Base-by-base conservation (phyloP, 169 alveolate genomes). In the Plasmodium billcollinsi region DNA sequence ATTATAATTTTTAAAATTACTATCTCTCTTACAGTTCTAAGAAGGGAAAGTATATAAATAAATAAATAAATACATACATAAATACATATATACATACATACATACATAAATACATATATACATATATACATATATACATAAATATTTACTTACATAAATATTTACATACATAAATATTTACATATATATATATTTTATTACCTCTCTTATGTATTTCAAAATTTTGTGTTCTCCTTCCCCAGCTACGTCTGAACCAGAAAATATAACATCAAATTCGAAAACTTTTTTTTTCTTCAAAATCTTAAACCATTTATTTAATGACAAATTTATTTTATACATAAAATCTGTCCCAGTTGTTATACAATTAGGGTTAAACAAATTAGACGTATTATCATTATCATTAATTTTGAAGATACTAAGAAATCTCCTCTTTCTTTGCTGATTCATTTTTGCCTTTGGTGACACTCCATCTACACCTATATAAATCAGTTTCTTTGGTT, bases 221-320 rank as follows among this genome's bases (percentile, higher is more conserved):
- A 98, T 97, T 92, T 98, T 98, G 90, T 98, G 99, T 72, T 98
- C 99, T 12, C 99, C 99, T 89, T 98, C 99, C 14, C 99, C 99
- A 3, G 99, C 99, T 0, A 98, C 98, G 24, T 94, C 96, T 11
- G 98, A 94, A 59, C 98, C 99, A 29, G 98, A 95, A 43, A 97
- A 96, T 12, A 97, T 95, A 15, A 98, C 96, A 47, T 97, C 95
- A 45, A 97, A 76, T 97, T 98, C 96, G 39, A 89, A 83, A 43
- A 94, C 94, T 59, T 96, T 92, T 74, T 92, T 95, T 66, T 92
- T 83, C 45, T 90, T 92, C 93, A 94, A 90, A 91, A 88, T 94
- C 45, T 85, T 85, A 8, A 93, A 94, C 78, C 92, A 94, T 75
- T 69, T 90, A 52, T 92, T 90, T 67, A 94, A 56, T 11, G 93